phyloP scores from a whole-genome alignment of 768 basidiomycete genomes.

The Tylopilus sp. region DNA sequence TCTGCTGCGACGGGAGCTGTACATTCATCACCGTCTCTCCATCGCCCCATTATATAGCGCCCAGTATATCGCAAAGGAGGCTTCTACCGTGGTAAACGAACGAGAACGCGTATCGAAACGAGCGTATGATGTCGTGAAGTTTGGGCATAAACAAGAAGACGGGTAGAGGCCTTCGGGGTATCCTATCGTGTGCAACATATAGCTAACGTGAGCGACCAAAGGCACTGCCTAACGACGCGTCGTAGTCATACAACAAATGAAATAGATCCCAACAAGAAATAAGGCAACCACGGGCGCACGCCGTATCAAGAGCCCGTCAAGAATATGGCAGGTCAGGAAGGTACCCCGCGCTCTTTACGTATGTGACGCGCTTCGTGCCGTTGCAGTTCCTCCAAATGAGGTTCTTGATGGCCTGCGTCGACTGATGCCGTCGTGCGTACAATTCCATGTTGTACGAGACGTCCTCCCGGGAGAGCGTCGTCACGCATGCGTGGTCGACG shows the following conservation, averaged over 20 bases:
- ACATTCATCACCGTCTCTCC: neutral
- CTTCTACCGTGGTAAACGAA: constrained; percentile 17
- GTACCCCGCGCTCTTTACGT: constrained; percentile 29
- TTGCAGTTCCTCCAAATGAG: constrained; percentile 30
- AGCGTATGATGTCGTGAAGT: constrained; percentile 16
- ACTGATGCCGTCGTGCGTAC: constrained; percentile 29
- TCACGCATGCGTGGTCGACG: constrained; percentile 41
- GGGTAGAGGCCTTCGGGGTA: constrained; percentile 17
- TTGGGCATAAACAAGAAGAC: constrained; percentile 12
- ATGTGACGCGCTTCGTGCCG: constrained; percentile 28
- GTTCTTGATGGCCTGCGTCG: constrained; percentile 23
- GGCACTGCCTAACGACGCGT: constrained; percentile 17
- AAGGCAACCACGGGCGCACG: neutral
- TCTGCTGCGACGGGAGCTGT: neutral
- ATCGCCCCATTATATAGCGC: neutral
- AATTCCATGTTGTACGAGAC: constrained; percentile 32
- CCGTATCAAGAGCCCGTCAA: neutral
- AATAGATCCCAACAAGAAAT: constrained; percentile 1
- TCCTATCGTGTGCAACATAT: constrained; percentile 14
- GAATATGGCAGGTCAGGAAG: constrained; percentile 25
- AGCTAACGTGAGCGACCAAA: constrained; percentile 10
- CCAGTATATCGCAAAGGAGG: neutral
- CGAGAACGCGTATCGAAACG: constrained; percentile 14
- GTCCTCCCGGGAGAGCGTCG: constrained; percentile 32
- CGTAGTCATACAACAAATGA: constrained; percentile 14